phyloP scores from a whole-genome alignment of 176 grass and related monocot genomes.

The Metroxylon sagu region DNA sequence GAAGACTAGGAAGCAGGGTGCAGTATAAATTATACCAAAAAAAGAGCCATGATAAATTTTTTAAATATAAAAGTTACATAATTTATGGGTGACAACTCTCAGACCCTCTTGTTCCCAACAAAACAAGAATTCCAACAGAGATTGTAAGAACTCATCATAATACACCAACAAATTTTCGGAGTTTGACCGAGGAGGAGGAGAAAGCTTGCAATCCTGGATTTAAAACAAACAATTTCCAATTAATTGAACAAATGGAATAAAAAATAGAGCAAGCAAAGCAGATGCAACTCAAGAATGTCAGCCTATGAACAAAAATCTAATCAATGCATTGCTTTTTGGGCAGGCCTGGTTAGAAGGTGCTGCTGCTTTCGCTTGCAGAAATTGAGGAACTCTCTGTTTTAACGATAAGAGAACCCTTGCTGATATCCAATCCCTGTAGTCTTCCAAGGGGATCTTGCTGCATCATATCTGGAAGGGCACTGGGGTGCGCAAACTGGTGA shows the following conservation, averaged over 20 bases:
- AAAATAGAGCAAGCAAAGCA: constrained; percentile 40
- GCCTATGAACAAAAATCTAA: constrained; percentile 75
- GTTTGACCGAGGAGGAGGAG: constrained; percentile 28
- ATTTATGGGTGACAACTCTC: constrained; percentile 19
- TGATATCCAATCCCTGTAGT: constrained; percentile 75
- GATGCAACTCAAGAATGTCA: constrained; percentile 45
- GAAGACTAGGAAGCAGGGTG: no score
- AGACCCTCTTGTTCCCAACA: constrained; percentile 33
- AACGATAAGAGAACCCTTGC: constrained; percentile 57
- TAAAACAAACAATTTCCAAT: constrained; percentile 41
- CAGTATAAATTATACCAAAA: constrained; percentile 2
- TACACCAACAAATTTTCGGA: constrained; percentile 1
- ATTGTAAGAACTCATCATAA: constrained; percentile 1
- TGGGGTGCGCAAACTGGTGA: constrained; percentile 47
- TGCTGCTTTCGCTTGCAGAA: constrained; percentile 79
- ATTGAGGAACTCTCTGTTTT: constrained; percentile 83
- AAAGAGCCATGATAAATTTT: constrained; percentile 10
- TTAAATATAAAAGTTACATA: constrained; percentile 24
- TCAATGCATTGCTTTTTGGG: constrained; percentile 23
- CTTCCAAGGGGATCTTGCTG: constrained; percentile 62
- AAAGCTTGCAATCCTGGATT: constrained; percentile 18
- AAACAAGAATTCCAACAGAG: constrained; percentile 26
- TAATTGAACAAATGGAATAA: constrained; percentile 64
- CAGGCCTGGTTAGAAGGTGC: constrained; percentile 61
- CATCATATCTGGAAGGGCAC: constrained; percentile 63